Evolutionary conservation across 2,329 filamentous ascomycete species (phyloP).

Genomic region (Fusarium xylarioides): DNA sequence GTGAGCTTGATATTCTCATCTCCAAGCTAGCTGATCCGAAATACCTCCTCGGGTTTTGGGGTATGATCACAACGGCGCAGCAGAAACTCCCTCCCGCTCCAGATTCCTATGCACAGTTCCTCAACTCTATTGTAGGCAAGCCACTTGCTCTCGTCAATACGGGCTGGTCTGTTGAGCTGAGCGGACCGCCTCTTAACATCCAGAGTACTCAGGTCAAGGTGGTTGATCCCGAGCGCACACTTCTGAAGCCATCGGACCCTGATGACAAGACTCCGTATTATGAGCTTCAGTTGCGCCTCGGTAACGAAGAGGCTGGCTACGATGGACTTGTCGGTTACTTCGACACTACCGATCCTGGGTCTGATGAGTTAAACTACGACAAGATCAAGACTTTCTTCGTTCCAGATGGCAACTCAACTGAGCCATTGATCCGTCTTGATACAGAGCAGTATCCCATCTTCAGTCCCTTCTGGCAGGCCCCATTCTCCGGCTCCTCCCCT

Average conservation of each 20-base stretch:
- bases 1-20: slow-evolving; percentile 46
- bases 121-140: slow-evolving; percentile 50
- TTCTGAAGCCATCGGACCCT: neutral
- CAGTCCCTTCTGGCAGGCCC: slow-evolving; percentile 38
- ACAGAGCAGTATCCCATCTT: slow-evolving; percentile 40
- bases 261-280: slow-evolving; percentile 36
- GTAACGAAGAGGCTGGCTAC: slow-evolving; percentile 44
- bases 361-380: slow-evolving; percentile 35
- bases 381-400: slow-evolving; percentile 43
- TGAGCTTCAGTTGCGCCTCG: slow-evolving; percentile 49
- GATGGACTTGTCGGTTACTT: slow-evolving; percentile 56
- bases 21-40: slow-evolving; percentile 24
- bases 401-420: neutral
- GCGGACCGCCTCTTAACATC: neutral
- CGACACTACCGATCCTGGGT: slow-evolving; percentile 8
- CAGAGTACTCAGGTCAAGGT: slow-evolving; percentile 31
- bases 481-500: neutral
- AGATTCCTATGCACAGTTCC: slow-evolving; percentile 48
- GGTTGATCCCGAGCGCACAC: neutral
- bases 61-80: slow-evolving; percentile 49
- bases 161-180: slow-evolving; percentile 50
- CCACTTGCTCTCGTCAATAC: slow-evolving; percentile 54
- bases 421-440: neutral
- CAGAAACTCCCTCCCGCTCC: slow-evolving; percentile 44
- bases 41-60: slow-evolving; percentile 47